Evolutionary conservation across 306 rosid species (phyloP), one percentile per base, ranked within the genome.

Genomic region (Dalbergia oliveri): DNA sequence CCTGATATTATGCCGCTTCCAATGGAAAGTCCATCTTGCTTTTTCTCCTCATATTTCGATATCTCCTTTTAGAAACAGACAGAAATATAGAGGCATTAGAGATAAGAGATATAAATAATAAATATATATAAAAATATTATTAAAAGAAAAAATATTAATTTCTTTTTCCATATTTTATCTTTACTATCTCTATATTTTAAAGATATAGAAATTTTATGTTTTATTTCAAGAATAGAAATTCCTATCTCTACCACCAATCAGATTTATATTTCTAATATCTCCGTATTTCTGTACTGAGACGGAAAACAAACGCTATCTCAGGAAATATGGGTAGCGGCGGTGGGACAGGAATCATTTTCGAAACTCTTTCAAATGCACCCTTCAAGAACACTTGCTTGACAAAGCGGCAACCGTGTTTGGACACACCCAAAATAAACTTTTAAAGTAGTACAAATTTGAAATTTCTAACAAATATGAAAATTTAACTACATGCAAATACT

Each of bases 271-370:
- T n/a, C n/a, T n/a, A n/a, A n/a, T n/a, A n/a, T n/a, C n/a, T n/a
- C n/a, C n/a, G n/a, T n/a, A n/a, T n/a, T n/a, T n/a, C n/a, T n/a
- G n/a, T n/a, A n/a, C n/a, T n/a, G n/a, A n/a, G n/a, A n/a, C n/a
- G n/a, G n/a, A n/a, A n/a, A n/a, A n/a, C n/a, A n/a, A n/a, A n/a
- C n/a, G n/a, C n/a, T n/a, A n/a, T n/a, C n/a, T n/a, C n/a, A n/a
- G 34, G 56, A 19, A 67, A 67, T 58, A 74, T 59, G 77, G 49
- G 13, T 44, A 19, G 84, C 11, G 62, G 70, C 19, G 65, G 84
- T 63, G 72, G 81, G 78, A 64, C 18, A 57, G 54, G 76, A 76
- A 80, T 47, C 76, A 47, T 62, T 71, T 74, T 81, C 11, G 14
- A 58, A 54, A 69, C 76, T 45, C 74, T 62, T 76, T 56, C 26